Percentiles rank a stretch among this genome's conserved stretches.
Evolutionary conservation across 2,329 filamentous ascomycete species (phyloP).

Genomic region (Diaporthe citriasiana): DNA sequence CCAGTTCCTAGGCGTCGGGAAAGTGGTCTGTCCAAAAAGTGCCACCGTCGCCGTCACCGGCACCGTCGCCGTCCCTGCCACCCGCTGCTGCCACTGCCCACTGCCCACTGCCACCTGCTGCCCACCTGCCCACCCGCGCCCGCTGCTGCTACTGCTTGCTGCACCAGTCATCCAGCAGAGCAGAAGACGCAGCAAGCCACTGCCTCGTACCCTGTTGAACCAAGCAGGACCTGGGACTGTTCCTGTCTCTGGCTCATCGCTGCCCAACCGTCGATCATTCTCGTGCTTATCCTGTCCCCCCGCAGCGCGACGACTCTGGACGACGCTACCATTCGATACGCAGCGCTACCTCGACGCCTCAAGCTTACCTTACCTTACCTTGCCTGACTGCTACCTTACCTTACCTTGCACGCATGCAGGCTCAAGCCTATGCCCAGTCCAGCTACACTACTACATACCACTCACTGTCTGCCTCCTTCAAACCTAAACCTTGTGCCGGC

Average conservation of each 20-base stretch:
- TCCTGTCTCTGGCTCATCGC: constrained; percentile 46
- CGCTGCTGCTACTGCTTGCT: background rate
- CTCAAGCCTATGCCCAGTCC: constrained; percentile 36
- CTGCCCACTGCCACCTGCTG: background rate
- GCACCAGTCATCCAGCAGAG: constrained; percentile 7
- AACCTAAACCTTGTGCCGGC: constrained; percentile 30
- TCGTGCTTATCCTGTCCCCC: constrained; percentile 43
- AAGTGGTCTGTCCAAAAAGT: constrained; percentile 15
- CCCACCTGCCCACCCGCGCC: background rate
- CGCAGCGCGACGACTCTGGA: constrained; percentile 27
- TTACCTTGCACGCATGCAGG: constrained; percentile 34
- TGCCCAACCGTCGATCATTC: constrained; percentile 56
- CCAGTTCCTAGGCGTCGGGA: constrained; percentile 10
- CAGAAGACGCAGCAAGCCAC: constrained; percentile 15
- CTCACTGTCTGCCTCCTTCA: constrained; percentile 30
- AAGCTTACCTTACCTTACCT: constrained; percentile 35
- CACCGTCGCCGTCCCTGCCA: constrained; percentile 14
- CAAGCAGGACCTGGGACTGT: constrained; percentile 32
- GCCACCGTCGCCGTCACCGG: constrained; percentile 21
- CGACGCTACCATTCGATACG: constrained; percentile 33
- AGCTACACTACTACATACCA: constrained; percentile 32
- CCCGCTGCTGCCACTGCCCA: constrained; percentile 1
- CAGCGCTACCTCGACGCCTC: constrained; percentile 30
- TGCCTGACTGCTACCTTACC: constrained; percentile 34
- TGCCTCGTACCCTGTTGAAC: constrained; percentile 5